Evolutionary conservation across 2,329 filamentous ascomycete genomes (phyloP), one percentile per base, ranked within the genome.

Genomic region (Talaromyces sp.): DNA sequence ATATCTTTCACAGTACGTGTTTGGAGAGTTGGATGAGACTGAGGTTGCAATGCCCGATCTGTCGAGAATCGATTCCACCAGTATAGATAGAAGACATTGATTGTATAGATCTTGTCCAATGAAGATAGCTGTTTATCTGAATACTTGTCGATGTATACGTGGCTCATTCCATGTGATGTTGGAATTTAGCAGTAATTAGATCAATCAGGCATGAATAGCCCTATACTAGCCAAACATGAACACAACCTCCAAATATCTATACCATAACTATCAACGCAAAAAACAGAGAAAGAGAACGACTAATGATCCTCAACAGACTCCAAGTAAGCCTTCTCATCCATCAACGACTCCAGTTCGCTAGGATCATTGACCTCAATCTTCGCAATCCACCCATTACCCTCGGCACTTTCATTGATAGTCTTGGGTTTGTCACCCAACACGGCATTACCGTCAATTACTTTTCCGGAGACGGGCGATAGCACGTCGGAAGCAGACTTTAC

Each of bases 401-500:
- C 95, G 50, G 95, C 90, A 58, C 91, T 88, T 80, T 91, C 84
- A 82, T 98, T 99, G 81, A 99, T 92, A 62, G 85, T 88, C 64
- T 85, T 85, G 23, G 95, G 93, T 81, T 90, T 93, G 77, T 95
- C 89, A 77, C 96, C 90, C 66, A 99, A 84, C 64, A 82, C 73
- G 11, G 74, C 73, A 81, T 99, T 99, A 71, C 88, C 83, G 72
- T 89, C 85, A 40, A 86, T 83, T 65, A 99, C 86, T 69, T 81
- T 89, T 73, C 93, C 93, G 59, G 84, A 80, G 68, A 97, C 85
- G 18, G 95, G 95, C 14, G 92, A 88, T 80, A 96, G 89, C 82
- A 99, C 96, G 76, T 99, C 95, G 67, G 91, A 93, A n/a, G 95
- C 95, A 66, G 90, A 95, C 84, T 99, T 99, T 78, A 99, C 95